Conservation (phyloP, 108 stramenopile genomes). For the Cyclotella baltica region DNA sequence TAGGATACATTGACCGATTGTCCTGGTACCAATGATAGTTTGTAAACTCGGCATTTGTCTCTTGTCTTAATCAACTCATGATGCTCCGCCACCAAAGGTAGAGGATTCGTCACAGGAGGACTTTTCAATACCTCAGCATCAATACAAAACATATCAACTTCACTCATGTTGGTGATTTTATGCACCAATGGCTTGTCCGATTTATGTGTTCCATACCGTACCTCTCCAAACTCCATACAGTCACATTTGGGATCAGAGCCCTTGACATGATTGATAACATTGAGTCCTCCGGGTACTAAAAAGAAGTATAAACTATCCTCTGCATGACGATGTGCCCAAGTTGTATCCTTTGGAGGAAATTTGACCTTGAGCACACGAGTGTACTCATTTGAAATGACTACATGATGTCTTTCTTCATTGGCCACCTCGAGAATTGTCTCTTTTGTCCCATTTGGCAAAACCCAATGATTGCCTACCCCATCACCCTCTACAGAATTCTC, state of each 20-base stretch:
- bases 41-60: conserved; percentile 70
- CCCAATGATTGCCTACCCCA: conserved; percentile 62
- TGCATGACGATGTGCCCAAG: conserved; percentile 75
- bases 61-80: conserved; percentile 63
- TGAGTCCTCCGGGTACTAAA: conserved; percentile 60
- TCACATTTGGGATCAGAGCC: conserved; percentile 63
- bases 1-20: conserved; percentile 61
- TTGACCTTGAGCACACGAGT: conserved; percentile 61
- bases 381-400: conserved; percentile 65
- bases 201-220: conserved; percentile 53
- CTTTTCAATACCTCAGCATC: conserved; percentile 68
- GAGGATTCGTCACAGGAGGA: conserved; percentile 59
- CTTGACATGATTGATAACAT: conserved; percentile 72
- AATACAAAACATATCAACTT: conserved; percentile 64
- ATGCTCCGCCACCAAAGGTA: conserved; percentile 57
- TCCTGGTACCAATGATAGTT: conserved; percentile 60
- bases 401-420: conserved; percentile 59
- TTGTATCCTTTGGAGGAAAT: conserved; percentile 64
- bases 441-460: conserved; percentile 54
- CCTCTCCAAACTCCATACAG: conserved; percentile 76
- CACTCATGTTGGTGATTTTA: conserved; percentile 64
- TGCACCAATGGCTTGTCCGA: conserved; percentile 69
- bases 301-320: conserved; percentile 74
- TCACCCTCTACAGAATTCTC: conserved; percentile 33
- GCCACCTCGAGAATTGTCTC: conserved; percentile 71